Evolutionary conservation across 306 rosid species (phyloP).

Genomic region (Corylus heterophylla): DNA sequence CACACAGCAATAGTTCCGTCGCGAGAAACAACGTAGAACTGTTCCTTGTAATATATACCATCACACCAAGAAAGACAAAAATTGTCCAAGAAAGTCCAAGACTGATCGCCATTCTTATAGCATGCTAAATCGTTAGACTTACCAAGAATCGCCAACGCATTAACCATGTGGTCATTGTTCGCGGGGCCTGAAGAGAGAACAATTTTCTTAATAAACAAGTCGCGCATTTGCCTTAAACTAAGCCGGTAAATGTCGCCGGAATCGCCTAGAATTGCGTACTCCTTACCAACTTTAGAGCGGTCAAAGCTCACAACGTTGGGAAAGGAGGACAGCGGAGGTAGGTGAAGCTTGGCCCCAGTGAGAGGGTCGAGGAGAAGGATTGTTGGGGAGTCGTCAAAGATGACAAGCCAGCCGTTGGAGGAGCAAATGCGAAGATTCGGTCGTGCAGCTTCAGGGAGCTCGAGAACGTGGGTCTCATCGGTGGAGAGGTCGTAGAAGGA

Average conservation of each 20-base stretch:
- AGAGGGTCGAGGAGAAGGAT: constrained; percentile 35
- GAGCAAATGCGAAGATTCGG: constrained; percentile 42
- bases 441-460: constrained; percentile 47
- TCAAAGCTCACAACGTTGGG: constrained; percentile 38
- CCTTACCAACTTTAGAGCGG: constrained; percentile 54
- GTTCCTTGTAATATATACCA: too few species aligned
- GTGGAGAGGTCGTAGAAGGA: constrained; percentile 53
- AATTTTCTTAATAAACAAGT: constrained; percentile 51
- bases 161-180: background rate
- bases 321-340: too few species aligned
- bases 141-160: constrained; percentile 56
- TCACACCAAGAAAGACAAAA: too few species aligned
- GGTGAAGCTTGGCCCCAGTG: too few species aligned
- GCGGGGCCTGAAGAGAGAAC: constrained; percentile 34
- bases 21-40: too few species aligned
- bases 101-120: too few species aligned
- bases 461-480: constrained; percentile 47
- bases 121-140: background rate
- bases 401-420: constrained; percentile 65
- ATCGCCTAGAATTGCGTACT: constrained; percentile 6
- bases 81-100: too few species aligned
- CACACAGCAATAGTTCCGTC: too few species aligned
- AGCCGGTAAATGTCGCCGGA: too few species aligned
- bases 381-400: constrained; percentile 54
- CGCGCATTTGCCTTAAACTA: constrained; percentile 51